Percentiles rank a stretch among this genome's conserved stretches.
phyloP scores from a whole-genome alignment of 768 basidiomycete genomes.

The Phanerodontia chrysosporium region DNA sequence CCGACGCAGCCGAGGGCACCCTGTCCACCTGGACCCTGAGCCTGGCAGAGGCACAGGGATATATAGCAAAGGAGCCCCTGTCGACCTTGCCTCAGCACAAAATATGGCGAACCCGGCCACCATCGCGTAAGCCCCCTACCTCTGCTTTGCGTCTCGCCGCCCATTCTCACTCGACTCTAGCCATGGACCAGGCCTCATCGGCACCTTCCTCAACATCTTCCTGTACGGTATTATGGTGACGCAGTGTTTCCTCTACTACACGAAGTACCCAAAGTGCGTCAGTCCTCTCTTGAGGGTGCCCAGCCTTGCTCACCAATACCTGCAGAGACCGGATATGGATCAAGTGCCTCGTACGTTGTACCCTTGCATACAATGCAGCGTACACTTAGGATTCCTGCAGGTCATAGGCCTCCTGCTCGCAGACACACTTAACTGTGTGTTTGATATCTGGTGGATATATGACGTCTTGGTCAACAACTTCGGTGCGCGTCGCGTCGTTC shows the following conservation, averaged over 20 bases:
- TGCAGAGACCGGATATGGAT: slow-evolving; percentile 13
- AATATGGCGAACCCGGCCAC: slow-evolving; percentile 9
- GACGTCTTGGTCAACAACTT: slow-evolving; percentile 15
- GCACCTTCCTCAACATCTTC: slow-evolving; percentile 13
- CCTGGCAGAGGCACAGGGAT: background rate
- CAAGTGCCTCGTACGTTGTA: slow-evolving; percentile 10
- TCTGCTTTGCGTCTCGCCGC: background rate
- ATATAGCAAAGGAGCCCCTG: background rate
- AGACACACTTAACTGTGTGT: slow-evolving; percentile 16
- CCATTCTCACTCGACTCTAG: background rate
- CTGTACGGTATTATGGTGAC: slow-evolving; percentile 14
- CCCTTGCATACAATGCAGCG: background rate
- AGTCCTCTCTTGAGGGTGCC: no score
- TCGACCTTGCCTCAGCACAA: background rate
- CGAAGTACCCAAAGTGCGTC: slow-evolving; percentile 5
- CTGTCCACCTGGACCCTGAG: background rate
- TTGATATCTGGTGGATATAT: slow-evolving; percentile 18
- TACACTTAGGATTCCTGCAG: background rate
- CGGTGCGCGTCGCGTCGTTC: background rate
- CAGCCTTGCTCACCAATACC: background rate
- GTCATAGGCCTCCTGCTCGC: slow-evolving; percentile 11
- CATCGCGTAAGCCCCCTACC: slow-evolving; percentile 6
- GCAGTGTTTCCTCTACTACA: slow-evolving; percentile 12
- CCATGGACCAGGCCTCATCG: slow-evolving; percentile 12
- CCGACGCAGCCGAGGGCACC: background rate